Percentiles rank a stretch among this genome's conserved stretches.
Conservation (phyloP, 331 rosid genomes). For the Telfairia occidentalis region DNA sequence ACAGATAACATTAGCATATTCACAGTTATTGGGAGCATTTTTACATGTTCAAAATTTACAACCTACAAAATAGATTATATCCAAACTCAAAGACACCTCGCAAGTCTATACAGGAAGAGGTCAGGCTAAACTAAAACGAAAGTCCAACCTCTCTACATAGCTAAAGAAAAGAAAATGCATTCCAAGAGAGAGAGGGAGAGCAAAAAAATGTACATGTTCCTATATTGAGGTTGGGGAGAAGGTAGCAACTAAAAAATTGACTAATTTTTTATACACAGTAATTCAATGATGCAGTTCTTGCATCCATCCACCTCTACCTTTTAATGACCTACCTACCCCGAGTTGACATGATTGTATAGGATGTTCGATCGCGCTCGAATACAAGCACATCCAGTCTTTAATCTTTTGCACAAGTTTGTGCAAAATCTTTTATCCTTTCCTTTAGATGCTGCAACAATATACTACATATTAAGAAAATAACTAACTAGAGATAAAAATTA, state of each 20-base stretch:
- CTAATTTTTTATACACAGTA: background rate
- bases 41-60: conserved; percentile 3
- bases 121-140: conserved; percentile 32
- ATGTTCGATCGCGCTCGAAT: background rate
- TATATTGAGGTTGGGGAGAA: background rate
- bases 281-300: background rate
- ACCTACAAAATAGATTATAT: background rate
- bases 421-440: conserved; percentile 60
- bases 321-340: background rate
- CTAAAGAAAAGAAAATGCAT: conserved; percentile 8
- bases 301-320: background rate
- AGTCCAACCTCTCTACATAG: conserved; percentile 15
- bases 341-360: background rate
- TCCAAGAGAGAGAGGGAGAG: conserved; percentile 7
- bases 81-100: background rate
- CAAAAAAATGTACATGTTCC: conserved; percentile 10
- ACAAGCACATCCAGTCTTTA: conserved; percentile 17
- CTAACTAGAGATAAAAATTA: background rate
- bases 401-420: conserved; percentile 26
- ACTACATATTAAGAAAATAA: background rate
- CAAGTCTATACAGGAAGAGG: conserved; percentile 18
- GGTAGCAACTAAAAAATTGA: background rate
- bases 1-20: background rate
- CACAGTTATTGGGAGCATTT: conserved; percentile 5
- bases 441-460: conserved; percentile 52